Conservation (phyloP, 176 grass and related monocot genomes). For the Oropetium thomaeum region DNA sequence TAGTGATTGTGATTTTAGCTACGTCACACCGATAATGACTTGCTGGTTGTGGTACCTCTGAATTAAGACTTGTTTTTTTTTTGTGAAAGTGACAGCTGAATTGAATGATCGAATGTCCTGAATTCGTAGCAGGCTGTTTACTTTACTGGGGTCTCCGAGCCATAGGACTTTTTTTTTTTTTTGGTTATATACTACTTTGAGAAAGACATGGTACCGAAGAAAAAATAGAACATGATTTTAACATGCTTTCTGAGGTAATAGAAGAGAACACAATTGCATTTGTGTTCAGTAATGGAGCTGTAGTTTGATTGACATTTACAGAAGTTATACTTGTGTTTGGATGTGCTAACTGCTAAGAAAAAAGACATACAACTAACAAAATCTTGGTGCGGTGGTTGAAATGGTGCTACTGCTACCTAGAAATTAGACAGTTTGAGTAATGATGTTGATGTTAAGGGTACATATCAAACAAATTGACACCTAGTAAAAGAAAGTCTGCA, state of each 20-base stretch:
- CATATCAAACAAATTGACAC: background rate
- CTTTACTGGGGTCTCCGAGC: background rate
- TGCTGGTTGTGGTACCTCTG: background rate
- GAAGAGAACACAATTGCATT: background rate
- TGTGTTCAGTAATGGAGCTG: background rate
- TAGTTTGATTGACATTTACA: background rate
- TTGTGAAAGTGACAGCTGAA: background rate
- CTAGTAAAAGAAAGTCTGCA: background rate
- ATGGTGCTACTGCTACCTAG: background rate
- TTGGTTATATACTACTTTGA: background rate
- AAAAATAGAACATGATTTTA: background rate
- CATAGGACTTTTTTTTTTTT: conserved; percentile 1
- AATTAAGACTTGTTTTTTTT: background rate
- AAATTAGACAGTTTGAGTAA: background rate
- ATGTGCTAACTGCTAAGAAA: background rate
- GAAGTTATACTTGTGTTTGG: background rate
- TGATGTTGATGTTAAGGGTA: background rate
- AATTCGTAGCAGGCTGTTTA: background rate
- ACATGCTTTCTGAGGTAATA: background rate
- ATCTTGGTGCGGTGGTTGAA: background rate
- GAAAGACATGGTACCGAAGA: background rate
- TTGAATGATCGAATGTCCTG: background rate
- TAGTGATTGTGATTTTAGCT: background rate
- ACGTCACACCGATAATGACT: background rate
- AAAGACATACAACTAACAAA: background rate